Conservation (phyloP, 2,329 filamentous ascomycete genomes). For the Fusarium keratoplasticum region DNA sequence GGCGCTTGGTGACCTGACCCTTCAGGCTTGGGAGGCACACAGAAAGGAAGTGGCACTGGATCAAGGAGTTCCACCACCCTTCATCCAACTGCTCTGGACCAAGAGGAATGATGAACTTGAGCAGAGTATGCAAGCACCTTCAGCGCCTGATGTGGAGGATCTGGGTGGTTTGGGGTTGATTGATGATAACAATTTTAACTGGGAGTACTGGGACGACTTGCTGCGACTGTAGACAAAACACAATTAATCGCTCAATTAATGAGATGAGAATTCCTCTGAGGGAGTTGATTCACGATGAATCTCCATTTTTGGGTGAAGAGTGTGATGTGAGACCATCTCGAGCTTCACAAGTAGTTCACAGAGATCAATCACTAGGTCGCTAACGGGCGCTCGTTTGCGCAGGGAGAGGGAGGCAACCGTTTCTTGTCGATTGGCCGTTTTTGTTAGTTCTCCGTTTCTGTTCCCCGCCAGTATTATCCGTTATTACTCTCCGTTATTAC, state of each 20-base stretch:
- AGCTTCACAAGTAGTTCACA: neutral
- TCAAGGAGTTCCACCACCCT: neutral
- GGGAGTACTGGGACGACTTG: slow-evolving; percentile 38
- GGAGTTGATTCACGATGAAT: neutral
- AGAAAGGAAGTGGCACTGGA: neutral
- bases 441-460: neutral
- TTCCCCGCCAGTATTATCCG: too few species aligned
- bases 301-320: neutral
- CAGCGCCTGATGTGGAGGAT: neutral
- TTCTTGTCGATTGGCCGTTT: neutral
- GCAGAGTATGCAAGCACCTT: neutral
- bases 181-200: slow-evolving; percentile 19
- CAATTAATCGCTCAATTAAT: neutral
- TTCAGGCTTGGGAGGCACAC: slow-evolving; percentile 40
- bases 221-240: slow-evolving; percentile 18
- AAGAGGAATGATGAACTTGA: neutral
- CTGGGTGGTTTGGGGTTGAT: slow-evolving; percentile 9
- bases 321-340: neutral
- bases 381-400: neutral
- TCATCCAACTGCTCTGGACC: slow-evolving; percentile 18
- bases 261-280: neutral
- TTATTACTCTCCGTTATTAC: too few species aligned
- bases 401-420: neutral
- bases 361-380: neutral
- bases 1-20: slow-evolving; percentile 23